These are phyloP conservation scores for Linderniella brevidens DNA, from an alignment of 257 asterid genomes.

Conservation along the genomic window DNA sequence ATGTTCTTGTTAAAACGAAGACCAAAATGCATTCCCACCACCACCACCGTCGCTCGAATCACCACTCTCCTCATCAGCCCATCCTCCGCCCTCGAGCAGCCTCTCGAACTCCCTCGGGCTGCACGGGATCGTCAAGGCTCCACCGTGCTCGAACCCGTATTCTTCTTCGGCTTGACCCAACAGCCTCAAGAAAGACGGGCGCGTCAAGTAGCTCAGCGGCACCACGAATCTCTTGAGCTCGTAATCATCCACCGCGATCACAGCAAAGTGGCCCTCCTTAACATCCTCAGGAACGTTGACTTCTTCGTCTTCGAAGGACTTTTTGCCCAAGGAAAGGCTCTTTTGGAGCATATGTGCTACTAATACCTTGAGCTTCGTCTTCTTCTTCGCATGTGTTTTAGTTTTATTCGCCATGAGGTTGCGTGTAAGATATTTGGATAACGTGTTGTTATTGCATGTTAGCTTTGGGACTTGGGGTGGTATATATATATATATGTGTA, in stretches of 20 bases:
- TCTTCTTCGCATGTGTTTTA: conserved; percentile 3
- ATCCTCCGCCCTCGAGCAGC: no score
- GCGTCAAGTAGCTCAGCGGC: conserved; percentile 46
- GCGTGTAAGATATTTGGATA: no score
- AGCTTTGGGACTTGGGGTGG: no score
- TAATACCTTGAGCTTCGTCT: conserved; percentile 25
- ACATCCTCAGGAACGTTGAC: conserved; percentile 33
- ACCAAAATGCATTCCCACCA: no score
- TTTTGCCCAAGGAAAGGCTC: conserved; percentile 25
- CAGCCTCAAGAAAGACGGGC: conserved; percentile 47
- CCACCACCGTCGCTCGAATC: no score
- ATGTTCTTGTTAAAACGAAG: no score
- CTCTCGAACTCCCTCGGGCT: conserved; percentile 22
- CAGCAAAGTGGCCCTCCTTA: conserved; percentile 32
- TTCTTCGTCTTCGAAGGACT: conserved; percentile 2
- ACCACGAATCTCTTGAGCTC: conserved; percentile 42
- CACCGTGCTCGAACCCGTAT: conserved; percentile 61
- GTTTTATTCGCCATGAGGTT: no score
- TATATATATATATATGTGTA: no score
- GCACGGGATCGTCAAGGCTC: conserved; percentile 62
- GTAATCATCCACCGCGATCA: conserved; percentile 24
- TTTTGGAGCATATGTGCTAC: conserved; percentile 40
- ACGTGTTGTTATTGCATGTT: no score
- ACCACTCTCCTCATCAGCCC: no score
- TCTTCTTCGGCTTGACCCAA: conserved; percentile 63